Evolutionary conservation across 1,139 yeast species (phyloP).

Genomic region (Spencermartinsiella ligniputridi): DNA sequence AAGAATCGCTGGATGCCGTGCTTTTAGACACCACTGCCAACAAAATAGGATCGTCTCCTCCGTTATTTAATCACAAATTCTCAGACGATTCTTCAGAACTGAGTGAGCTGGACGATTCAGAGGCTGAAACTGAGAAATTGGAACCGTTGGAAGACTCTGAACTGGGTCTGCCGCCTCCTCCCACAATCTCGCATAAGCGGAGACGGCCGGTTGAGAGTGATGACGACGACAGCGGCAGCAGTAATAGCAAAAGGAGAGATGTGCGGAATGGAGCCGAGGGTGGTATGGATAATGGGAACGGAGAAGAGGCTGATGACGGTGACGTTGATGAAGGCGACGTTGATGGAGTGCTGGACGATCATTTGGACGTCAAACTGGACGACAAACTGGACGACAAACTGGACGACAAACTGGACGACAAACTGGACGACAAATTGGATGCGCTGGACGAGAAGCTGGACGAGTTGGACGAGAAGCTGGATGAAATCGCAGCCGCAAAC

Average conservation of each 20-base stretch:
- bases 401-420: constrained; percentile 6
- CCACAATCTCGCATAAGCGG: neutral
- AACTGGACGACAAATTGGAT: constrained; percentile 6
- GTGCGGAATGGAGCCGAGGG: constrained; percentile 17
- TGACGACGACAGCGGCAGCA: neutral
- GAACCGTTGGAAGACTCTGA: constrained; percentile 29
- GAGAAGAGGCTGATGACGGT: constrained; percentile 3
- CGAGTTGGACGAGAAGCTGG: neutral
- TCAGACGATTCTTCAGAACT: constrained; percentile 43
- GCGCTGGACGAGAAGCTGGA: neutral
- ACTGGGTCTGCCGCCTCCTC: neutral
- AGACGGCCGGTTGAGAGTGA: neutral
- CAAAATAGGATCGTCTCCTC: neutral
- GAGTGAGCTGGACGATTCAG: constrained; percentile 58
- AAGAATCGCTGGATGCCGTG: neutral
- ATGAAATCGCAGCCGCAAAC: no score
- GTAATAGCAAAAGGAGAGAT: neutral
- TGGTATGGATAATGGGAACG: constrained; percentile 7
- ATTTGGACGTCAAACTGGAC: neutral
- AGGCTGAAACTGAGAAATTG: constrained; percentile 77
- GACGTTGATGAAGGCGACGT: constrained; percentile 4
- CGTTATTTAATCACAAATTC: constrained; percentile 11
- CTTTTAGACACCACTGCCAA: neutral
- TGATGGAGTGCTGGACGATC: neutral
- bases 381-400: neutral